phyloP scores from a whole-genome alignment of 306 rosid species.

The Corylus avellana region DNA sequence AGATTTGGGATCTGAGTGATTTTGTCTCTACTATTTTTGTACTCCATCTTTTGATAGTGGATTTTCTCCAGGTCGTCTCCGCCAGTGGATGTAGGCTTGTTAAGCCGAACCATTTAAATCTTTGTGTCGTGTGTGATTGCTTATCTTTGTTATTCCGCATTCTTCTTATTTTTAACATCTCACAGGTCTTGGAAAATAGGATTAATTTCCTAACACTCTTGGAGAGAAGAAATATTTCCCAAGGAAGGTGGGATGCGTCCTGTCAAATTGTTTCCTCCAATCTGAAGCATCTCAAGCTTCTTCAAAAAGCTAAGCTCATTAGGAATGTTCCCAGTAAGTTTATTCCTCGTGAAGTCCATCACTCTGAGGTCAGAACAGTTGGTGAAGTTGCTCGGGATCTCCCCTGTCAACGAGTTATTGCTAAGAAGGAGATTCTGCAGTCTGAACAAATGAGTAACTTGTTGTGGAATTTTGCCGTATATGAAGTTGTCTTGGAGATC shows the following conservation, averaged over 20 bases:
- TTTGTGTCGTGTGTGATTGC: too few species aligned
- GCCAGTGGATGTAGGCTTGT: too few species aligned
- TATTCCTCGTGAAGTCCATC: neutral
- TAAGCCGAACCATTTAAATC: too few species aligned
- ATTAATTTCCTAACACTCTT: too few species aligned
- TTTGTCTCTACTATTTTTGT: too few species aligned
- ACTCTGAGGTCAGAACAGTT: neutral
- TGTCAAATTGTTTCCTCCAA: neutral
- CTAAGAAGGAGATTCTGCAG: neutral
- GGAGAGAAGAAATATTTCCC: conserved; percentile 40
- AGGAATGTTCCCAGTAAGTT: conserved; percentile 18
- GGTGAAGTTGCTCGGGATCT: conserved; percentile 34
- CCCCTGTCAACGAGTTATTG: conserved; percentile 35
- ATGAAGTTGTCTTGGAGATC: conserved; percentile 22
- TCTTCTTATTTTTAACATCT: too few species aligned
- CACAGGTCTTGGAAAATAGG: too few species aligned
- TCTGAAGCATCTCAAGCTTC: conserved; percentile 11
- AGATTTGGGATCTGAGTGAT: too few species aligned
- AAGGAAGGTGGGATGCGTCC: conserved; percentile 40
- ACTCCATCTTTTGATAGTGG: too few species aligned
- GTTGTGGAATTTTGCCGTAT: conserved; percentile 32
- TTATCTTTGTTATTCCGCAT: too few species aligned
- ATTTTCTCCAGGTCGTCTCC: too few species aligned
- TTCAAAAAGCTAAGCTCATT: conserved; percentile 5
- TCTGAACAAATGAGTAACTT: conserved; percentile 20